Evolutionary conservation across 148 eudicot species (phyloP).

Genomic region (Polygonum aviculare): DNA sequence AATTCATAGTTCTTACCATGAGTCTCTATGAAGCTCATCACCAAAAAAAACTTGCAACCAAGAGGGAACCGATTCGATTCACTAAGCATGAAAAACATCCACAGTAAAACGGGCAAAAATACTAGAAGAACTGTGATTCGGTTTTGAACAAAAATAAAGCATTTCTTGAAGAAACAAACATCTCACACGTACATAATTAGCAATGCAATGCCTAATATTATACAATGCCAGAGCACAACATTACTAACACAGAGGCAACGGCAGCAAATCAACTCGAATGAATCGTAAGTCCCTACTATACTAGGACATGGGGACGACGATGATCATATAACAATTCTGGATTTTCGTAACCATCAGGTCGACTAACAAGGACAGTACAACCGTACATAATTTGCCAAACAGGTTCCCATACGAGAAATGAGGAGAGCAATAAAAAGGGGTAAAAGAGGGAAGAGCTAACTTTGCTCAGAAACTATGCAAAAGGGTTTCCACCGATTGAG

Average conservation of each 20-base stretch:
- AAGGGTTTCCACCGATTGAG: slow-evolving; percentile 80
- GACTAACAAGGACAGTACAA: background rate
- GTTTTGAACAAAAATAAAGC: background rate
- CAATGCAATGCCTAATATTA: slow-evolving; percentile 6
- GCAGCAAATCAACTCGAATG: background rate
- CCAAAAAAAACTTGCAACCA: no score
- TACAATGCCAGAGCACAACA: slow-evolving; percentile 3
- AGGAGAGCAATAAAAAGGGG: background rate
- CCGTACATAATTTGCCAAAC: background rate
- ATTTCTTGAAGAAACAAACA: background rate
- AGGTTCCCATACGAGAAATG: background rate
- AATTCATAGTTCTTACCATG: no score
- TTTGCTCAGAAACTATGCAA: slow-evolving; percentile 36
- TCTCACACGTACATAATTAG: background rate
- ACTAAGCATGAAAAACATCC: background rate
- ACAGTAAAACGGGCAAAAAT: background rate
- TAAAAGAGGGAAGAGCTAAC: background rate
- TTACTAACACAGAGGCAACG: background rate
- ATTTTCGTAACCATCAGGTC: background rate
- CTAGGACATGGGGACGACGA: background rate
- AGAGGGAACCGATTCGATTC: no score
- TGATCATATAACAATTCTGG: background rate
- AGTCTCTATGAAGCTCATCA: no score
- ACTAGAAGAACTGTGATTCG: background rate
- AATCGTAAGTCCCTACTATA: background rate